Evolutionary conservation across 768 basidiomycete genomes (phyloP).

Genomic region (Tylopilus sp.): DNA sequence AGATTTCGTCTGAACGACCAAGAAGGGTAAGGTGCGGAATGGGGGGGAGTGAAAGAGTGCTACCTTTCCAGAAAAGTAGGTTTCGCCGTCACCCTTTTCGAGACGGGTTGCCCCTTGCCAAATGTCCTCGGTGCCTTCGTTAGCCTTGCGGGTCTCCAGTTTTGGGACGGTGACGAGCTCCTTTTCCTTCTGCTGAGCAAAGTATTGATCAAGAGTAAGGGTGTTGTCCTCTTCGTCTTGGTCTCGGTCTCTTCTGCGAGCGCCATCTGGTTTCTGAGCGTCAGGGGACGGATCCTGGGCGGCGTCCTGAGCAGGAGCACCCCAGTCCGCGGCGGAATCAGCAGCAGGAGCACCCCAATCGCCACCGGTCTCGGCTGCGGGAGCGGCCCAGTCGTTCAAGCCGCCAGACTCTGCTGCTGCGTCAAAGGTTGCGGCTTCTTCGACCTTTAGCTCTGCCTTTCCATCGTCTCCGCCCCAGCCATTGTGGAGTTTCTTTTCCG

Average conservation of each 20-base stretch:
- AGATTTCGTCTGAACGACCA: slow-evolving; percentile 54
- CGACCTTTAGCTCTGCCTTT: slow-evolving; percentile 74
- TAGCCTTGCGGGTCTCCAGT: slow-evolving; percentile 73
- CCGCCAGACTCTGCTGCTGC: slow-evolving; percentile 49
- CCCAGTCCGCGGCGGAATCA: slow-evolving; percentile 37
- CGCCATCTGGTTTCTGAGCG: slow-evolving; percentile 37
- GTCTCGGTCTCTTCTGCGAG: slow-evolving; percentile 51
- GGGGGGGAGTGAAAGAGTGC: slow-evolving; percentile 13
- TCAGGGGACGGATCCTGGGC: slow-evolving; percentile 33
- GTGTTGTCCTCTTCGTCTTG: slow-evolving; percentile 90
- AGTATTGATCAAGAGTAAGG: slow-evolving; percentile 90
- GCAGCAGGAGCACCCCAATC: slow-evolving; percentile 37
- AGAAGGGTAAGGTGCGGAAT: background rate
- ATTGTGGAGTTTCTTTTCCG: slow-evolving; percentile 91
- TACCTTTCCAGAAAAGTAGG: slow-evolving; percentile 92
- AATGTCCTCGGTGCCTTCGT: slow-evolving; percentile 71
- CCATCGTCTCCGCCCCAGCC: slow-evolving; percentile 96
- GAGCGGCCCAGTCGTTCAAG: slow-evolving; percentile 37
- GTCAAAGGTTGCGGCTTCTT: slow-evolving; percentile 71
- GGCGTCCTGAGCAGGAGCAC: slow-evolving; percentile 28
- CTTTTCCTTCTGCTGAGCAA: slow-evolving; percentile 74
- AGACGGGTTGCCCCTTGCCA: slow-evolving; percentile 72
- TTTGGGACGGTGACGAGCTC: slow-evolving; percentile 60
- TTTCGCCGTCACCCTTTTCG: slow-evolving; percentile 60
- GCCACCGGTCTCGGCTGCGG: slow-evolving; percentile 15